Base-by-base conservation (phyloP, 345 rosid species). In the Draba incana region DNA sequence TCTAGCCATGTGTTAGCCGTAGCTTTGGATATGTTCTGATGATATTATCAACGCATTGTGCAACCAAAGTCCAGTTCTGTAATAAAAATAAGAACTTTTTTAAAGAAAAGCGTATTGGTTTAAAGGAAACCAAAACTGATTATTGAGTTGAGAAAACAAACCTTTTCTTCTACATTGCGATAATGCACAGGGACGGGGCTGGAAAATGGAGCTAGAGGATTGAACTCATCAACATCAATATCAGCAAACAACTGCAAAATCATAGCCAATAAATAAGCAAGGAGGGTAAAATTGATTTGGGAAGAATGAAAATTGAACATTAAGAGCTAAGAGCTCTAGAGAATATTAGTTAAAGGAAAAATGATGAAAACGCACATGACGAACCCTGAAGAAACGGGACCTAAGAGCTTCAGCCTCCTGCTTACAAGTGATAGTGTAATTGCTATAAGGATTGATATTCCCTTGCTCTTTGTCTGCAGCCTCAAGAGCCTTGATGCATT, bases 91-190 rank as follows among this genome's bases (percentile, higher is more conserved):
- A 3, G 41, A 46, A 3, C 12, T 25, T 31, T 10, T 15, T 42
- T 30, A 62, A 8, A 14, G 13, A 11, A 55, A 62, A 41, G 66
- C 52, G 65, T 24, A 47, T 46, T 13, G 20, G 20, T 20, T 20
- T 20, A 20, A 20, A 20, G 20, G 20, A 20, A 20, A 20, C 20
- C 20, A 20, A 20, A 20, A 20, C 20, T 20, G 1, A 20, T 20
- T 20, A 20, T 20, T 20, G 20, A 2, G 48, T 9, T 51, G 50
- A 71, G 68, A 37, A 16, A 25, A 31, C 16, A 13, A 24, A 42
- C 98, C 86, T 84, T 75, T 59, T 80, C 87, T 62, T 88, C 96
- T 41, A 93, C 98, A 24, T 87, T 93, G 45, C 98, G 97, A 72
- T 87, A 93, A 80, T 93, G 98, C 47, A 93, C 97, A 56, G 98